These are phyloP conservation scores for Trypanosoma mega DNA, from an alignment of 208 protist genomes.

Conservation along the genomic window DNA sequence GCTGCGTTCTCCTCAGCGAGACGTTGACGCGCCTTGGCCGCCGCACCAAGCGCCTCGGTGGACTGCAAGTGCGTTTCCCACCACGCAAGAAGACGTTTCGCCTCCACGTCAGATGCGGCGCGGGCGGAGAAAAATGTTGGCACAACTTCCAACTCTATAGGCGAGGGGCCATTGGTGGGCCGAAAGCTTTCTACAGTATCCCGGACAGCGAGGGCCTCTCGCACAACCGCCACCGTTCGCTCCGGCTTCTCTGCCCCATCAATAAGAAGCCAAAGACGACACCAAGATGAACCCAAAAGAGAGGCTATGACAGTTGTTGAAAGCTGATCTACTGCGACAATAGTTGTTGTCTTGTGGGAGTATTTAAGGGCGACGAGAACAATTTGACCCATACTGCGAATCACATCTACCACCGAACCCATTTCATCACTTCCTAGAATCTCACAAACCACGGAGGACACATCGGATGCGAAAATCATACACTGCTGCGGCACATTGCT, in stretches of 20 bases:
- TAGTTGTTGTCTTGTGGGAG: constrained; percentile 4
- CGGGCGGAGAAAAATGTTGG: constrained; percentile 4
- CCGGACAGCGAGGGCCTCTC: constrained; percentile 19
- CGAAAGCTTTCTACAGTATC: constrained; percentile 20
- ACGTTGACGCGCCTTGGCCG: background rate
- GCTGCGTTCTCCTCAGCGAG: constrained; percentile 7
- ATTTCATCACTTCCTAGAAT: constrained; percentile 22
- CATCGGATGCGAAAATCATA: constrained; percentile 60
- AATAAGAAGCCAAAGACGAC: constrained; percentile 19
- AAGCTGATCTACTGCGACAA: constrained; percentile 25
- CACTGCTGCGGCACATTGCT: constrained; percentile 35
- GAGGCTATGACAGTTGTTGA: constrained; percentile 26
- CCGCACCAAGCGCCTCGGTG: background rate
- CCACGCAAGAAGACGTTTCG: background rate
- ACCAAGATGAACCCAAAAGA: constrained; percentile 12
- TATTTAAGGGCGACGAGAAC: constrained; percentile 26
- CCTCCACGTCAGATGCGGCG: constrained; percentile 17
- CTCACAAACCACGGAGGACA: constrained; percentile 34
- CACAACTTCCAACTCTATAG: background rate
- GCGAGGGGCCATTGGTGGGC: background rate
- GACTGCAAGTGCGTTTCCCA: background rate
- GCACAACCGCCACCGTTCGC: constrained; percentile 7
- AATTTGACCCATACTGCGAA: constrained; percentile 20
- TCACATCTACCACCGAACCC: constrained; percentile 10
- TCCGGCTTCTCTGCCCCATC: background rate